phyloP scores from a whole-genome alignment of 495 filamentous ascomycete genomes.

The Penicillium coffeae region DNA sequence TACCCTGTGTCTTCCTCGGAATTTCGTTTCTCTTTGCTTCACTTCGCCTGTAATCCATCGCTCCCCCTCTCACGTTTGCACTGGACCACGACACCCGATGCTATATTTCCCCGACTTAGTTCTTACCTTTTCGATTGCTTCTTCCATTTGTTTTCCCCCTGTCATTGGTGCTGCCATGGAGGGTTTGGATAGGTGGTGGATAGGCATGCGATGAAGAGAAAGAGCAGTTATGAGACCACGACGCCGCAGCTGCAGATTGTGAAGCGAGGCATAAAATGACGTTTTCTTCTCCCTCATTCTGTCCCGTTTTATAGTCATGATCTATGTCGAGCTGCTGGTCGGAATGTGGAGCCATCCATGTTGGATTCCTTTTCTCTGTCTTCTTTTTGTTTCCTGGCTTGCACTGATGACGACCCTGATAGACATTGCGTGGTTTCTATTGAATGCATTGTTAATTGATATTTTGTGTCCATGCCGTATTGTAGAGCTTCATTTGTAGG shows the following conservation, averaged over 20 bases:
- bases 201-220: conserved; percentile 19
- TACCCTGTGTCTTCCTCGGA: conserved; percentile 2
- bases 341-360: conserved; percentile 13
- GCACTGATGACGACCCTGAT: conserved; percentile 29
- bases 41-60: conserved; percentile 11
- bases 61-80: conserved; percentile 2
- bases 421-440: conserved; percentile 24
- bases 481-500: background rate
- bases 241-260: conserved; percentile 3
- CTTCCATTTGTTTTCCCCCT: conserved; percentile 6
- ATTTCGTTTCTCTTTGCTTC: conserved; percentile 4
- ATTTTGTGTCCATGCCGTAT: conserved; percentile 1
- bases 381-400: conserved; percentile 20
- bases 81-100: background rate
- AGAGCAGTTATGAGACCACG: conserved; percentile 17
- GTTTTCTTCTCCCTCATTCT: background rate
- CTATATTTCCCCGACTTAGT: background rate
- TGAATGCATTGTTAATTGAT: conserved; percentile 22
- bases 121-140: conserved; percentile 5
- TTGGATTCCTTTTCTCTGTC: conserved; percentile 9
- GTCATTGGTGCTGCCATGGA: conserved; percentile 1
- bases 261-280: conserved; percentile 2
- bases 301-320: background rate
- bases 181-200: conserved; percentile 3
- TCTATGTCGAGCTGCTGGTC: conserved; percentile 1